Conservation (phyloP, 768 basidiomycete genomes). For the Lactarius vividus region DNA sequence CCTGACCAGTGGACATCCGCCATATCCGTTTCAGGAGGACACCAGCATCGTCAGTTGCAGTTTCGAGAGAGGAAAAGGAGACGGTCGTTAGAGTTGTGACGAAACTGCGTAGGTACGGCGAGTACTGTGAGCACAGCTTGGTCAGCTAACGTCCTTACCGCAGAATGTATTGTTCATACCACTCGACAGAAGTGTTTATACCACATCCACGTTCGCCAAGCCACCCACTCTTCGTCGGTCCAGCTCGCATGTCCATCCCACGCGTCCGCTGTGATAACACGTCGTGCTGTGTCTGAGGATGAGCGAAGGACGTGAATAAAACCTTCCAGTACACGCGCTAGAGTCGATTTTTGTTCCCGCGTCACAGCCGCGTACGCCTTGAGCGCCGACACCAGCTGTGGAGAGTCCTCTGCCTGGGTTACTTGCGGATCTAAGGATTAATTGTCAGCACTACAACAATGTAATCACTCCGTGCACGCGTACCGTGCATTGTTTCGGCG, state of each 20-base stretch:
- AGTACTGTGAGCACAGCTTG: slow-evolving; percentile 49
- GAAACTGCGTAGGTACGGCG: slow-evolving; percentile 75
- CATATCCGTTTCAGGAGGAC: slow-evolving; percentile 64
- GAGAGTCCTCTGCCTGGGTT: slow-evolving; percentile 53
- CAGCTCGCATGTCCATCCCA: slow-evolving; percentile 73
- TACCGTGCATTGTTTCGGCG: slow-evolving; percentile 63
- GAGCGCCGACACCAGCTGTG: slow-evolving; percentile 64
- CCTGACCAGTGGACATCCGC: slow-evolving; percentile 67
- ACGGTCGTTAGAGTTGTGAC: slow-evolving; percentile 66
- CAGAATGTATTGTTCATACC: slow-evolving; percentile 44
- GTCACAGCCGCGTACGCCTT: slow-evolving; percentile 75
- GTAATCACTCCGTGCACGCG: slow-evolving; percentile 31
- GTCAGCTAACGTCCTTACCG: slow-evolving; percentile 1
- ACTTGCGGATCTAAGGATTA: slow-evolving; percentile 38
- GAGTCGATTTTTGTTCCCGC: slow-evolving; percentile 69
- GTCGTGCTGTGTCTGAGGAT: slow-evolving; percentile 46
- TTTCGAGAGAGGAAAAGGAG: slow-evolving; percentile 64
- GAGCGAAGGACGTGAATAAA: slow-evolving; percentile 49
- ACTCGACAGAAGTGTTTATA: slow-evolving; percentile 83
- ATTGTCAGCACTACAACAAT: background rate
- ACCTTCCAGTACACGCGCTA: slow-evolving; percentile 70
- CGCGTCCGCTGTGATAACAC: slow-evolving; percentile 59
- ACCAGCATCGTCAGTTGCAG: slow-evolving; percentile 53
- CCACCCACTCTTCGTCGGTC: slow-evolving; percentile 73
- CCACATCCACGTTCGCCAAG: slow-evolving; percentile 91